Conservation (phyloP, 305 asterid species). For the Solanum chacoense region DNA sequence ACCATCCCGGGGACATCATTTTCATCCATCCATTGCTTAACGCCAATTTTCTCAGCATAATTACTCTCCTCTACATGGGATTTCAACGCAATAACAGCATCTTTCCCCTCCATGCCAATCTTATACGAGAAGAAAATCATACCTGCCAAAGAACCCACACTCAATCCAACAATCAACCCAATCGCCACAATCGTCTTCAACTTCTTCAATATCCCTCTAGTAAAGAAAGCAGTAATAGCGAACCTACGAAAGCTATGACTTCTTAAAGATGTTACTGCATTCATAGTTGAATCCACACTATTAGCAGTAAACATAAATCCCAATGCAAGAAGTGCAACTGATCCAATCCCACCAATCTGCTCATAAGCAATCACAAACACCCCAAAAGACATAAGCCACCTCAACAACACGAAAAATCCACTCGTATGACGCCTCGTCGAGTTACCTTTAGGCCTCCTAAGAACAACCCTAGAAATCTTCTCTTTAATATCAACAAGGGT, state of each 20-base stretch:
- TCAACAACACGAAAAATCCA: conserved; percentile 56
- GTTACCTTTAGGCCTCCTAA: conserved; percentile 30
- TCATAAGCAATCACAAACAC: conserved; percentile 77
- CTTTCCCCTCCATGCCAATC: conserved; percentile 82
- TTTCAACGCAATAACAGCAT: conserved; percentile 67
- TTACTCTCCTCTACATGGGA: conserved; percentile 81
- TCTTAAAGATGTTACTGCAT: conserved; percentile 48
- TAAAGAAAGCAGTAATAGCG: conserved; percentile 55
- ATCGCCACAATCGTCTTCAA: conserved; percentile 75
- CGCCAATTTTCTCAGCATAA: conserved; percentile 77
- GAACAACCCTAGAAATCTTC: conserved; percentile 25
- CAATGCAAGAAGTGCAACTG: conserved; percentile 44
- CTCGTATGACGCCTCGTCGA: conserved; percentile 35
- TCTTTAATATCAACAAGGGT: conserved; percentile 72
- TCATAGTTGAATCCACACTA: conserved; percentile 76
- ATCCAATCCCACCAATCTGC: conserved; percentile 49
- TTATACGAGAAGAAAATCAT: conserved; percentile 70
- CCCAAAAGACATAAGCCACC: conserved; percentile 85
- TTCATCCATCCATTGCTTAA: conserved; percentile 94
- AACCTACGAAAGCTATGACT: conserved; percentile 65
- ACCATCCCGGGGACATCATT: conserved; percentile 84
- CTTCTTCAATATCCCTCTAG: conserved; percentile 51
- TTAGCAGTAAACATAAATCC: conserved; percentile 57
- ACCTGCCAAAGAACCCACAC: conserved; percentile 61
- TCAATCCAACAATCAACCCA: conserved; percentile 77